These are phyloP conservation scores for Monosporascus ibericus DNA, from an alignment of 2,329 filamentous ascomycete genomes.

Conservation along the genomic window DNA sequence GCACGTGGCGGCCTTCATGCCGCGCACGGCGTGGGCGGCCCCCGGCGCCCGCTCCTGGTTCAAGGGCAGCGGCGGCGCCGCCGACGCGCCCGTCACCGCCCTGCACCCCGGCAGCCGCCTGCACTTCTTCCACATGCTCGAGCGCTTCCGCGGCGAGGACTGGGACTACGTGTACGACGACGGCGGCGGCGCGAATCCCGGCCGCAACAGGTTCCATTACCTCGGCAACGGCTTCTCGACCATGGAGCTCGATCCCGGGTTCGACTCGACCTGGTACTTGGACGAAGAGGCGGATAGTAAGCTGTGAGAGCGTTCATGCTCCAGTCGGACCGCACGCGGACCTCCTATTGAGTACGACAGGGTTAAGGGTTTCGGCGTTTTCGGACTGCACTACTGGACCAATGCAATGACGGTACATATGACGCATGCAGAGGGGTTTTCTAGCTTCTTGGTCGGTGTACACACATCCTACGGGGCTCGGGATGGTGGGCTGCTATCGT, in stretches of 20 bases:
- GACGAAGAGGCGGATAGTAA: constrained; percentile 12
- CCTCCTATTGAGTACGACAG: too few species aligned
- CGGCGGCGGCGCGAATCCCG: not conserved
- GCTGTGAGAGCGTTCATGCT: not conserved
- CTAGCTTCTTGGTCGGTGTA: too few species aligned
- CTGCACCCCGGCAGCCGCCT: constrained; percentile 45
- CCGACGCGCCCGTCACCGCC: constrained; percentile 39
- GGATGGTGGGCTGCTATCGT: too few species aligned
- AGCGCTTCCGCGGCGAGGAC: constrained; percentile 43
- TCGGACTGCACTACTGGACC: not conserved
- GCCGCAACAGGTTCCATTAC: constrained; percentile 42
- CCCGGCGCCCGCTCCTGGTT: constrained; percentile 43
- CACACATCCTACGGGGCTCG: too few species aligned
- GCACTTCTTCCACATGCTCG: constrained; percentile 49
- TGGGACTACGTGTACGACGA: constrained; percentile 44
- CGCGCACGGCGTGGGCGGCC: constrained; percentile 44
- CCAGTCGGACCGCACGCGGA: not conserved
- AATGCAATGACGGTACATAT: too few species aligned
- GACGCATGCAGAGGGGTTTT: too few species aligned
- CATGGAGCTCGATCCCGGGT: constrained; percentile 33
- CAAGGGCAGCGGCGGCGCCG: constrained; percentile 37
- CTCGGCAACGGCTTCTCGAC: constrained; percentile 48
- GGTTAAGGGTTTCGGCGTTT: not conserved
- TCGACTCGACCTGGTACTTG: constrained; percentile 39
- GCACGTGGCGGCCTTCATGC: constrained; percentile 45